These are phyloP conservation scores for Aspergillus ochraceus DNA, from an alignment of 2,329 filamentous ascomycete genomes.

Conservation along the genomic window DNA sequence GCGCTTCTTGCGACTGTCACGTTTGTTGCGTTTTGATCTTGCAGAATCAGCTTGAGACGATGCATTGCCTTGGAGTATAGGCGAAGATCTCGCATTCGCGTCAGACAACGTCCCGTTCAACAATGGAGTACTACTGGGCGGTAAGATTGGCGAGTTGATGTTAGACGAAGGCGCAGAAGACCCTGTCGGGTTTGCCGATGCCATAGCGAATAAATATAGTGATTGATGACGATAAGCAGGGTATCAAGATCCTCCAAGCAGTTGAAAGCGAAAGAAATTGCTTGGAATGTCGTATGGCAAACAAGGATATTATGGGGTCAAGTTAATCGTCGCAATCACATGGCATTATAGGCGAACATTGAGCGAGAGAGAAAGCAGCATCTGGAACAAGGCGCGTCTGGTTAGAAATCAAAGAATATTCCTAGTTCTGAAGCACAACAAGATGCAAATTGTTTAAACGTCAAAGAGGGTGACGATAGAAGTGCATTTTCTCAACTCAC, in stretches of 20 bases:
- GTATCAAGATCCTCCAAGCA: background rate
- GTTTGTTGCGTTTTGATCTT: slow-evolving; percentile 43
- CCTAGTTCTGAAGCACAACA: too few relatives aligned
- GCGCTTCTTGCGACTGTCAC: slow-evolving; percentile 46
- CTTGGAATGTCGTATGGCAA: background rate
- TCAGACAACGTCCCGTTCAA: slow-evolving; percentile 30
- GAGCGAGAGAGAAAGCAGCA: too few relatives aligned
- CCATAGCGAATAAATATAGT: slow-evolving; percentile 23
- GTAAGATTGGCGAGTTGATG: slow-evolving; percentile 36
- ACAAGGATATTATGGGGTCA: background rate
- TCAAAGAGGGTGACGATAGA: too few relatives aligned
- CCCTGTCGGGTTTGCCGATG: slow-evolving; percentile 32
- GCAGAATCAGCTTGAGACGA: slow-evolving; percentile 30
- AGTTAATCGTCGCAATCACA: too few relatives aligned
- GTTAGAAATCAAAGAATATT: too few relatives aligned
- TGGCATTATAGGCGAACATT: too few relatives aligned
- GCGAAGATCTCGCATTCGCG: slow-evolving; percentile 33
- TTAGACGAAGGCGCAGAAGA: slow-evolving; percentile 38
- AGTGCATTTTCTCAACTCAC: background rate
- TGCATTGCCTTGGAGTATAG: slow-evolving; percentile 30
- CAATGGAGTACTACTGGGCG: slow-evolving; percentile 29
- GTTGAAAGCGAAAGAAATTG: background rate
- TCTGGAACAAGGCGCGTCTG: too few relatives aligned
- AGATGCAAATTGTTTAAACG: too few relatives aligned
- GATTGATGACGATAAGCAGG: background rate